A percentile compares a stretch with the other conserved stretches of the same genome.
Evolutionary conservation across 257 asterid genomes (phyloP).

Genomic region (Ocimum tenuiflorum): DNA sequence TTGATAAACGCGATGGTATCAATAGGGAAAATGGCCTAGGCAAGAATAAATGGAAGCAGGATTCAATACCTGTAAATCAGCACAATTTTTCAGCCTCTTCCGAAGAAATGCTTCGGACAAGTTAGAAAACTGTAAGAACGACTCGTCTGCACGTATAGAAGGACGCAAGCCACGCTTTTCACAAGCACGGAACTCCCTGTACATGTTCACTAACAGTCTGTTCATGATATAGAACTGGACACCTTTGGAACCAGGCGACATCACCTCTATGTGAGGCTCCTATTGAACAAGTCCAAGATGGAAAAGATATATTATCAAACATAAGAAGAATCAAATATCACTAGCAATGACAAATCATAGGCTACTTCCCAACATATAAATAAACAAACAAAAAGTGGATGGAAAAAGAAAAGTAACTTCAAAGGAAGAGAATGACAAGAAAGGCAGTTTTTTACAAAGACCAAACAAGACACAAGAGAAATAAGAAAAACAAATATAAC

Average conservation of each 20-base stretch:
- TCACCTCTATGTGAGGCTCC: slow-evolving; percentile 97
- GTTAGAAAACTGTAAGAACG: slow-evolving; percentile 71
- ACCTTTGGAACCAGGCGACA: slow-evolving; percentile 86
- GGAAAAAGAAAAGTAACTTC: neutral
- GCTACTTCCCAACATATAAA: neutral
- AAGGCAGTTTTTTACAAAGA: slow-evolving; percentile 11
- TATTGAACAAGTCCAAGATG: slow-evolving; percentile 28
- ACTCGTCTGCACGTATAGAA: slow-evolving; percentile 69
- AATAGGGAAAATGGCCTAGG: neutral
- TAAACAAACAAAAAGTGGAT: neutral
- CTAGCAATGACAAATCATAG: neutral
- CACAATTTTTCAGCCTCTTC: slow-evolving; percentile 80
- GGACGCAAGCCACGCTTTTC: slow-evolving; percentile 84
- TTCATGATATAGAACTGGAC: slow-evolving; percentile 78
- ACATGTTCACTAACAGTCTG: slow-evolving; percentile 81
- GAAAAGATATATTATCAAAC: slow-evolving; percentile 16
- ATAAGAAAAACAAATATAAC: neutral
- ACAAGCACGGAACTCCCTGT: slow-evolving; percentile 75
- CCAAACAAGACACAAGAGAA: slow-evolving; percentile 4
- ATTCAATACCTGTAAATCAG: slow-evolving; percentile 69
- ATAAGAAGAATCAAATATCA: slow-evolving; percentile 3
- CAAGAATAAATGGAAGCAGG: neutral
- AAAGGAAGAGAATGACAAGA: neutral
- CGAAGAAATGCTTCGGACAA: slow-evolving; percentile 71
- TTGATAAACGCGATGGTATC: neutral